Conservation (phyloP, 768 basidiomycete species). For the Lenzites betulinus region DNA sequence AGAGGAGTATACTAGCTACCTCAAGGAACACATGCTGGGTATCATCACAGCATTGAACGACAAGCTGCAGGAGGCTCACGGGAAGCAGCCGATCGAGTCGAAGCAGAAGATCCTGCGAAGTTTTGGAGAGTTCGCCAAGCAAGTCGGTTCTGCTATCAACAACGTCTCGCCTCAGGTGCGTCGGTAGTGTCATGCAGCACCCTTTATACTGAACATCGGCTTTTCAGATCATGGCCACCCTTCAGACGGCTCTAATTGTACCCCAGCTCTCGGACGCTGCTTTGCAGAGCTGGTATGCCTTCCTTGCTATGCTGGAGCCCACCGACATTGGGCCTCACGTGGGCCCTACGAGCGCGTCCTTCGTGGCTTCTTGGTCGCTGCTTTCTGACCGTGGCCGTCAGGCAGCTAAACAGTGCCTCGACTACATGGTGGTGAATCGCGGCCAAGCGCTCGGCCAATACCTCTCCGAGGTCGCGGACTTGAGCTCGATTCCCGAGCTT, state of each 20-base stretch:
- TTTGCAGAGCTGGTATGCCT: constrained; percentile 76
- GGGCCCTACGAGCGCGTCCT: constrained; percentile 83
- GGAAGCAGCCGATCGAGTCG: constrained; percentile 64
- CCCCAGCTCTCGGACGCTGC: constrained; percentile 78
- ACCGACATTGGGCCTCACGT: constrained; percentile 81
- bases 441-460: constrained; percentile 53
- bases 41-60: constrained; percentile 85
- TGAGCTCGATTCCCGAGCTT: constrained; percentile 72
- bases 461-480: constrained; percentile 79
- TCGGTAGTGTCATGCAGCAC: not conserved
- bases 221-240: constrained; percentile 87
- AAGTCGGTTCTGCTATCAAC: constrained; percentile 70
- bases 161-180: constrained; percentile 85
- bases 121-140: constrained; percentile 68
- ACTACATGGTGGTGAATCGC: constrained; percentile 69
- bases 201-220: constrained; percentile 11
- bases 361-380: constrained; percentile 74
- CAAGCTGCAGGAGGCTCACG: constrained; percentile 80
- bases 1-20: constrained; percentile 54
- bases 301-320: constrained; percentile 66
- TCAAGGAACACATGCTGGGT: constrained; percentile 80
- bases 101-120: constrained; percentile 83
- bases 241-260: constrained; percentile 85
- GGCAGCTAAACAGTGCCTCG: constrained; percentile 59
- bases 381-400: constrained; percentile 55